Evolutionary conservation across 2,329 filamentous ascomycete genomes (phyloP), one percentile per base, ranked within the genome.

Genomic region (Trichoderma semiorbis): DNA sequence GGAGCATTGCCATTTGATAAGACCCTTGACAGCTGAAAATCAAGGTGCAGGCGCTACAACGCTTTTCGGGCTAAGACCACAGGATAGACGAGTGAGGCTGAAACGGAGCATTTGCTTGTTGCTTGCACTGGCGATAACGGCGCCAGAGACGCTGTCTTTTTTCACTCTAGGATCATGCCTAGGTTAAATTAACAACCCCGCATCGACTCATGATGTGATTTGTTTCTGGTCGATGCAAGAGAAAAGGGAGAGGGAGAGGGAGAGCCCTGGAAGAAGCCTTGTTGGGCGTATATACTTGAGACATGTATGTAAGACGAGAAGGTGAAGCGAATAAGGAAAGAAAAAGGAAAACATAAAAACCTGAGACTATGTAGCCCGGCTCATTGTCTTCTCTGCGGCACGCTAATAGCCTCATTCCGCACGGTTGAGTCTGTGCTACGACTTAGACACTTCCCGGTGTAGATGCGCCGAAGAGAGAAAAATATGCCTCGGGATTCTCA

Each of bases 21-120:
- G 62, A 69, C 67, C 71, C 71, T 69, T 55, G 71, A 50, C 67
- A 72, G 71, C 71, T 72, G 71, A 72, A 72, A 70, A 21, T 34
- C 66, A 12, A 64, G 21, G 34, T 61, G 34, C 58, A 65, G 30
- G 39, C 66, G 71, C 71, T 57, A 71, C 39, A 63, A 12, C 39
- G 26, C 36, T 60, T 30, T 70, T 47, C 36, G 55, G 63, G 24
- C 30, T 67, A 65, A 68, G 34, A 11, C 53, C 47, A 30, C 14
- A 43, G 12, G 12, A n/a, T 14, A 18, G 36, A 61, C 30, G 57
- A 26, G 43, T 62, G 57, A 69, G 67, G 67, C 67, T 69, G 67
- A 69, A 69, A 69, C 67, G 55, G 55, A 61, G 67, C 28, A n/a
- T 34, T 36, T 36, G 14, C 1, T 16, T 11, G 4, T 69, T 43